Evolutionary conservation across 2,329 filamentous ascomycete genomes (phyloP).

Genomic region (Elsinoe ampelina): DNA sequence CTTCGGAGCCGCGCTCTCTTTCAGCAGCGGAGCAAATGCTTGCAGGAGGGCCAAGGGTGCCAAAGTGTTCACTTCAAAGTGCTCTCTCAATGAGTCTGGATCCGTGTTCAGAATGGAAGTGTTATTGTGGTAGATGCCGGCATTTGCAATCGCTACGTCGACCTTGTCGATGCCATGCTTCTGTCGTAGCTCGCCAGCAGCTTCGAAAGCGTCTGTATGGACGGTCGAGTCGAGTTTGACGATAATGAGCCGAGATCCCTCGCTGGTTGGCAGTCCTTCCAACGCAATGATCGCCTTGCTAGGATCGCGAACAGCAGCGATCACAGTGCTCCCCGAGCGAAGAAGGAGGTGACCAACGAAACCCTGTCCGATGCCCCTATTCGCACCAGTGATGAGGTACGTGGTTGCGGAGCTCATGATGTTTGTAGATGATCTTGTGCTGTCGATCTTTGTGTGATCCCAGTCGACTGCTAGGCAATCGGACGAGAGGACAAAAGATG

Average conservation of each 20-base stretch:
- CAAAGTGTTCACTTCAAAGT: slow-evolving; percentile 28
- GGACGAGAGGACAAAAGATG: too few species aligned
- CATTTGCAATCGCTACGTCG: slow-evolving; percentile 20
- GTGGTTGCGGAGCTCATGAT: slow-evolving; percentile 12
- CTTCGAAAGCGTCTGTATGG: slow-evolving; percentile 25
- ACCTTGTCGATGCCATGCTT: slow-evolving; percentile 21
- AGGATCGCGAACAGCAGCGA: slow-evolving; percentile 32
- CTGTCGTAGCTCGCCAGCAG: slow-evolving; percentile 25
- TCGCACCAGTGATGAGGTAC: slow-evolving; percentile 29
- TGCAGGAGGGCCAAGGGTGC: slow-evolving; percentile 39
- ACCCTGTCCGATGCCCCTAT: slow-evolving; percentile 30
- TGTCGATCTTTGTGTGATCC: neutral
- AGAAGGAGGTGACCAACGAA: slow-evolving; percentile 26
- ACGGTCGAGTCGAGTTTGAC: slow-evolving; percentile 35
- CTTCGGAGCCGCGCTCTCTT: slow-evolving; percentile 22
- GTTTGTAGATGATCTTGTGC: neutral
- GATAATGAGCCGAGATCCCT: slow-evolving; percentile 31
- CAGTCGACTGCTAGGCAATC: too few species aligned
- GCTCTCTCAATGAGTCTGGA: slow-evolving; percentile 22
- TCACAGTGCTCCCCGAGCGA: slow-evolving; percentile 13
- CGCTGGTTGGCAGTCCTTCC: slow-evolving; percentile 28
- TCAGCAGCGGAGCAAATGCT: slow-evolving; percentile 34
- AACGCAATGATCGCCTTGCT: neutral
- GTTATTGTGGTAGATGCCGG: slow-evolving; percentile 14
- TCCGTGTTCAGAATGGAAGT: slow-evolving; percentile 16